Evolutionary conservation across 164 flowering plant species (phyloP), one percentile per base, ranked within the genome.

Genomic region (Aristolochia fimbriata): DNA sequence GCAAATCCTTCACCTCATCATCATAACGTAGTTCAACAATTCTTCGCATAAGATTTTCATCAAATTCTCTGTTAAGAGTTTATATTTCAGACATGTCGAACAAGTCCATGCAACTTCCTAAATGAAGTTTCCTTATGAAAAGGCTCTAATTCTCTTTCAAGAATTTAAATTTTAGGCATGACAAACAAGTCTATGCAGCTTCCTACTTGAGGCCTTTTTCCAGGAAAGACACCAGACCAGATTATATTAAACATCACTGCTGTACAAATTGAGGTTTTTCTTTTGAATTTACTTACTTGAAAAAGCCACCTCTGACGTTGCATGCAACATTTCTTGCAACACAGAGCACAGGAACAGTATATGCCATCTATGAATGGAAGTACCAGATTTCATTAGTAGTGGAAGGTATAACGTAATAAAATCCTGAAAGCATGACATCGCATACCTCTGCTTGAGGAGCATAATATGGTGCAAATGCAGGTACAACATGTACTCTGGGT

Each of bases 321-420:
- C 97, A 91, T 61, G 97, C 95, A 64, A 94, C 96, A 81, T 94
- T 94, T 71, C 99, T 83, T 61, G 97, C 99, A 51, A 94, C 96
- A 70, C 97, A 88, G 2, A 94, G 76, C 47, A 94, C 86, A 46
- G 99, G 96, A 70, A 94, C 95, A 58, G 84, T 81, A 83, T 72
- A 81, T 67, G 93, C 91, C 52, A 78, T 85, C 99, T 94, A 60
- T 23, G 48, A 57, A 62, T 25, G 55, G 52, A 27, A 33, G n/a
- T 12, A 64, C 33, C 15, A 48, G n/a, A 45, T 13, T 51, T 15
- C n/a, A 9, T 6, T 33, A 2, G 23, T 2, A 17, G 14, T 58
- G 49, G 27, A 43, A 12, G 16, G 15, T 55, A 21, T 15, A 51
- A 19, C 25, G 21, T 14, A 51, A 51, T 21, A n/a, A 15, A 47